A percentile compares a stretch with the other conserved stretches of the same genome.
phyloP scores from a whole-genome alignment of 176 grass and related monocot species.

The Tuctoria greenei region DNA sequence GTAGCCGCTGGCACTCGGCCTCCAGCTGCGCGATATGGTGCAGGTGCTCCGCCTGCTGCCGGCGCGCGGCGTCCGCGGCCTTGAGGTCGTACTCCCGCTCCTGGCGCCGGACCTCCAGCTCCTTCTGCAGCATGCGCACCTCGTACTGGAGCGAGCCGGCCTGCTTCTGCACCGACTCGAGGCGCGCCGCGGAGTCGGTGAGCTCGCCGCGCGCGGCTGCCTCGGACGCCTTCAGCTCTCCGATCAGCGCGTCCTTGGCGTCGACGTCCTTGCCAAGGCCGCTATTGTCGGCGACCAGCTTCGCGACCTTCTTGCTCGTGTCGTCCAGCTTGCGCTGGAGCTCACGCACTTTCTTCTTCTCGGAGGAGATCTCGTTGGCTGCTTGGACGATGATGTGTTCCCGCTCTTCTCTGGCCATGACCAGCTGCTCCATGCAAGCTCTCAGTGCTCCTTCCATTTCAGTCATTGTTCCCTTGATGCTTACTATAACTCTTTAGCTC shows the following conservation, averaged over 20 bases:
- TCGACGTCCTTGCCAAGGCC: conserved; percentile 44
- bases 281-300: conserved; percentile 53
- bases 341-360: conserved; percentile 44
- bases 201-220: conserved; percentile 41
- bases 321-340: conserved; percentile 53
- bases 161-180: conserved; percentile 65
- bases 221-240: conserved; percentile 45
- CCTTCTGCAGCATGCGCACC: conserved; percentile 75
- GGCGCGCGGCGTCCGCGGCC: conserved; percentile 63
- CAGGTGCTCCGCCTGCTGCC: conserved; percentile 60
- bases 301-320: conserved; percentile 50
- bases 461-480: conserved; percentile 27
- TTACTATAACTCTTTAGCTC: conserved; percentile 7
- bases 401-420: conserved; percentile 57
- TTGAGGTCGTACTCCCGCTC: conserved; percentile 68
- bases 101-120: conserved; percentile 71
- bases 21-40: conserved; percentile 61
- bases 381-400: conserved; percentile 60
- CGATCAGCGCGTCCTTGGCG: conserved; percentile 58
- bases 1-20: conserved; percentile 78
- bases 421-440: conserved; percentile 60
- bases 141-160: conserved; percentile 66
- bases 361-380: conserved; percentile 55
- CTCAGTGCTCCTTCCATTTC: conserved; percentile 55
- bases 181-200: conserved; percentile 42